Evolutionary conservation across 352 stramenopile genomes (phyloP), one percentile per base, ranked within the genome.

Genomic region (Pythium brassicae): DNA sequence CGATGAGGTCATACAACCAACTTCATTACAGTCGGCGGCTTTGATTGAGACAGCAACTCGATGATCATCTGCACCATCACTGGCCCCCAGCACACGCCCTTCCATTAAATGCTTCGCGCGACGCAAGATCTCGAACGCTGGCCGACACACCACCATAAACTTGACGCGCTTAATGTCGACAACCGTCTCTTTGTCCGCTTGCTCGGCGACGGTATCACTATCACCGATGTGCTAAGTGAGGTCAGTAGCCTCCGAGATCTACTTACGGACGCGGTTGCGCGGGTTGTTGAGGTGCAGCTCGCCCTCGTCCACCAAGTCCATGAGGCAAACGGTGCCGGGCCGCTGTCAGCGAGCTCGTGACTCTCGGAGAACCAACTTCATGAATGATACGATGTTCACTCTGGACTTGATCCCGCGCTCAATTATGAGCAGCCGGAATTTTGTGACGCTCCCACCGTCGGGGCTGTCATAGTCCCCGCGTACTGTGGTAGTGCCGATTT

Each of bases 401-500:
- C 52, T 48, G 22, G 50, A 40, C 10, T 27, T 15, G 8, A 52
- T 9, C 1, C 48, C 47, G 34, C 17, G 19, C n/a, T 49, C 10
- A 1, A 12, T 54, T 11, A 72, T 64, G 43, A 77, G 53, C 1
- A 80, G 61, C 15, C 71, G 71, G 8, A 62, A 67, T 19, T 75
- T 66, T 20, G 68, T 26, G 49, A 76, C 66, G 65, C 43, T 69
- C 10, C 34, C 34, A 11, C 52, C 58, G 42, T 83, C 65, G 14
- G 49, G 11, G 8, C 54, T 61, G 39, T 80, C 71, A 49, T 84
- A 72, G 58, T 59, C 53, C 43, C 86, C 78, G 1, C 75, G 71
- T 15, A 86, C 51, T 15, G 78, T 86, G 10, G 76, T 65, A 29
- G 82, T 55, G 8, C 72, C 73, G 12, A 86, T 44, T 12, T 65